Base-by-base conservation (phyloP, 345 rosid species). In the Euclidium syriacum region DNA sequence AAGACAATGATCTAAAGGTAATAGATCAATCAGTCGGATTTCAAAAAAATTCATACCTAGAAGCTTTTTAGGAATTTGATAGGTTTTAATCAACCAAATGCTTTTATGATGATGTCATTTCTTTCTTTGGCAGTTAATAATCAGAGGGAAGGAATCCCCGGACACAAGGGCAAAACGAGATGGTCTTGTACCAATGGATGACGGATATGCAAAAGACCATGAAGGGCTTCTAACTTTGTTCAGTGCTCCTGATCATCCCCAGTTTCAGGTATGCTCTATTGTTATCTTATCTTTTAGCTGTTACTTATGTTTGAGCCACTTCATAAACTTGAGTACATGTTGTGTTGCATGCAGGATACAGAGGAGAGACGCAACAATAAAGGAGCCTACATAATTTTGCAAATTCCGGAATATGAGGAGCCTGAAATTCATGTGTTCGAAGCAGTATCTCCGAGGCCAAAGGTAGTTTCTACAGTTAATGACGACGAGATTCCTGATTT, bases 241-340 rank as follows among this genome's bases (percentile, higher is more conserved):
- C 63, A 72, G 76, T 59, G 72, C 76, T 52, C 72, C 76, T 65
- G 76, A 72, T 51, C 50, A 72, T 60, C 76, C 67, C 44, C 76
- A 72, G 65, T 72, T 66, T 59, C 76, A 72, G 76, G 76, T 72
- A 65, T 34, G 48, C 27, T 34, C 43, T 52, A 7, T 23, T 19
- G 4, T 17, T 44, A 23, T 62, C 10, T 18, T 63, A 50, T 50
- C 5, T 39, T 27, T 14, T 63, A 26, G 36, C 26, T 49, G 49
- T 64, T 39, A 35, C 7, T 58, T 51, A 7, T 52, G 16, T 60
- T 59, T 39, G 26, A 27, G 52, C 44, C 46, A 14, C 40, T 35
- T 57, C 49, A 47, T 11, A 32, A 57, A 11, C 19, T 20, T 52
- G 50, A 42, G 46, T 36, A 46, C 5, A 3, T 70, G 14, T 38